Conservation (phyloP, 805 yeast species). For the Candida patagonica region DNA sequence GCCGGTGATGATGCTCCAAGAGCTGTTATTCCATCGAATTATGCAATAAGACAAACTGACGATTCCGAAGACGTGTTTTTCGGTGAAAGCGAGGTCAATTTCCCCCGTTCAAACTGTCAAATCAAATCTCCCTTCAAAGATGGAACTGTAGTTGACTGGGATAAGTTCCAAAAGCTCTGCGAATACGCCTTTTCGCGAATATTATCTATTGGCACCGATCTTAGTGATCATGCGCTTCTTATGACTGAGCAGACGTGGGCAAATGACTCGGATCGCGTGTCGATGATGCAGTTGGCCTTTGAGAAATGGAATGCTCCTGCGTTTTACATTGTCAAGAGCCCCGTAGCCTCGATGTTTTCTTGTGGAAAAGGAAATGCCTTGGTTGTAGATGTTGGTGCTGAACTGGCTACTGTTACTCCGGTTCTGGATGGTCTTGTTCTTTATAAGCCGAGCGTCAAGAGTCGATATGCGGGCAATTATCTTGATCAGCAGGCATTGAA, state of each 20-base stretch:
- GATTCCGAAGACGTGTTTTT: slow-evolving; percentile 11
- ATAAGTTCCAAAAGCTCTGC: slow-evolving; percentile 70
- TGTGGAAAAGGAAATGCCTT: slow-evolving; percentile 50
- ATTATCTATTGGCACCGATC: slow-evolving; percentile 38
- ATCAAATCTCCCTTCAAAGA: slow-evolving; percentile 16
- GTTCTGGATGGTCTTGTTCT: slow-evolving; percentile 30
- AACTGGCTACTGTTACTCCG: slow-evolving; percentile 50
- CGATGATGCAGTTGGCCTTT: slow-evolving; percentile 60
- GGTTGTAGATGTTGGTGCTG: slow-evolving; percentile 71
- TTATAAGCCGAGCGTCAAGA: slow-evolving; percentile 41
- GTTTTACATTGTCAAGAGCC: slow-evolving; percentile 66
- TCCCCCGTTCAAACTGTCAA: slow-evolving; percentile 16
- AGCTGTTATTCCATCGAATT: slow-evolving; percentile 62
- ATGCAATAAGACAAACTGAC: slow-evolving; percentile 17
- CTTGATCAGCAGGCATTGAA: slow-evolving; percentile 45
- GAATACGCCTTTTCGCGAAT: slow-evolving; percentile 43
- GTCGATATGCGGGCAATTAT: slow-evolving; percentile 65
- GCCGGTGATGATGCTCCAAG: slow-evolving; percentile 91
- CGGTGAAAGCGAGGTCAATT: slow-evolving; percentile 14
- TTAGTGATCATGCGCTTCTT: slow-evolving; percentile 63
- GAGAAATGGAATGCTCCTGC: slow-evolving; percentile 72
- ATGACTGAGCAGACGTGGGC: slow-evolving; percentile 88
- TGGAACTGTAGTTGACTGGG: slow-evolving; percentile 57
- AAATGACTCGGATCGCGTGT: slow-evolving; percentile 51
- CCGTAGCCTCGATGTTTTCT: slow-evolving; percentile 89